Evolutionary conservation across 768 basidiomycete species (phyloP), one percentile per base, ranked within the genome.

Genomic region (Auriscalpium vulgare): DNA sequence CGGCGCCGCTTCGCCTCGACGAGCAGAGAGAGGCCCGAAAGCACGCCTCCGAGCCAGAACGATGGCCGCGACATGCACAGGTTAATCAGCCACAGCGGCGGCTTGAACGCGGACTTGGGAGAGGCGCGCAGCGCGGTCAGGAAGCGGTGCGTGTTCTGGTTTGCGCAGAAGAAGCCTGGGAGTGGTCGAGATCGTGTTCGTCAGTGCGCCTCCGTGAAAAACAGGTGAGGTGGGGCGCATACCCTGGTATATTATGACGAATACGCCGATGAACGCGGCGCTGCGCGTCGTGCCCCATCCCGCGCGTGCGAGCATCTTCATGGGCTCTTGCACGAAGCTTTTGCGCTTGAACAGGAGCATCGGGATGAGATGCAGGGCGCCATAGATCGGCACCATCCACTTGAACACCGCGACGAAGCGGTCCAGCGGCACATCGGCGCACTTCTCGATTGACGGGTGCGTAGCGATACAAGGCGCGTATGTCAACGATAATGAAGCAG

Each of bases 1-100:
- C 94, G 79, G n/a, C 95, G 77, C 63, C 86, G 79, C 72, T 82
- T 85, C 65, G 91, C 94, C 65, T 98, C 95, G 3, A 95, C 79
- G 56, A 97, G 82, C 49, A 98, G 71, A 8, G 91, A 78, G 10
- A 95, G 62, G 11, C 91, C 92, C 10, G 87, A 75, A 8, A 84
- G 69, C 45, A 91, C 75, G 0, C 94, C 94, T 2, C 82, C 76
- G 2, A 91, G 37, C 79, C 81, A 91, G 71, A 85, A 93, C 23
- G 85, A 83, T 38, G 75, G 75, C 63, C 84, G 89, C 43, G 85
- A 84, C 13, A 81, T 74, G 14, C 95, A 70, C 14, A 85, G 44
- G 46, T 82, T 78, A 10, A 81, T 71, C 8, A 86, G 38, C 60
- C 72, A 68, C 55, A 72, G 71, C 2, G 81, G 81, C 47, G 80